These are phyloP conservation scores for Vaucheria bursata DNA, from an alignment of 352 stramenopile species.

Conservation along the genomic window DNA sequence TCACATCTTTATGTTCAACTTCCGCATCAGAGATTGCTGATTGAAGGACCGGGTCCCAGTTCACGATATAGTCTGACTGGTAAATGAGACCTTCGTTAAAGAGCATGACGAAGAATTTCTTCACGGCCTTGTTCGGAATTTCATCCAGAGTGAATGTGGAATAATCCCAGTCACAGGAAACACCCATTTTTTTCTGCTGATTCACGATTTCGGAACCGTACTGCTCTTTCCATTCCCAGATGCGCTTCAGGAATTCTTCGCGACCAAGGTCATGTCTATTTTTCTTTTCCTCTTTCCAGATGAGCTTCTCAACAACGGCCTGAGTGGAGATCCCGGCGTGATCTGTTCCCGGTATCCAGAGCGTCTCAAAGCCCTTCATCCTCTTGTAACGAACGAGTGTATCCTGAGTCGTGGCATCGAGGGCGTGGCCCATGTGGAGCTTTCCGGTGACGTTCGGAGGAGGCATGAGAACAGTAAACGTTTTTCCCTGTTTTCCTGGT, in stretches of 20 bases:
- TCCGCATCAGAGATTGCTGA: neutral
- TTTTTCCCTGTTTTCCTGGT: neutral
- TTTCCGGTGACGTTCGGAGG: neutral
- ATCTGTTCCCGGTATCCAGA: slow-evolving; percentile 91
- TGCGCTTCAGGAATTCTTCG: slow-evolving; percentile 76
- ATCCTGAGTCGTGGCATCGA: neutral
- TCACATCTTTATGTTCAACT: neutral
- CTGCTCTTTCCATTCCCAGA: neutral
- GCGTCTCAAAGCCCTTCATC: slow-evolving; percentile 61
- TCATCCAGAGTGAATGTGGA: neutral
- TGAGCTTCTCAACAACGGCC: slow-evolving; percentile 9
- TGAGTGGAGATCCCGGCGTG: slow-evolving; percentile 97
- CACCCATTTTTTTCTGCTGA: neutral
- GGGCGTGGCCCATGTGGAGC: neutral
- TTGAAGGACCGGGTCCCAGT: neutral
- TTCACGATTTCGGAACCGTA: neutral
- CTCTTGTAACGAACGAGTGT: neutral
- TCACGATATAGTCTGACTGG: neutral
- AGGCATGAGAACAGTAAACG: neutral
- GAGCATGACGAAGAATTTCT: neutral
- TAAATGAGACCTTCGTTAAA: neutral
- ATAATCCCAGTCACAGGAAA: neutral
- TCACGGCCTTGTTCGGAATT: neutral
- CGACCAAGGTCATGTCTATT: slow-evolving; percentile 70
- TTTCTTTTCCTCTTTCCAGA: slow-evolving; percentile 8